These are phyloP conservation scores for Dujonia santamariae DNA, from an alignment of 1,139 yeast species.

Conservation along the genomic window DNA sequence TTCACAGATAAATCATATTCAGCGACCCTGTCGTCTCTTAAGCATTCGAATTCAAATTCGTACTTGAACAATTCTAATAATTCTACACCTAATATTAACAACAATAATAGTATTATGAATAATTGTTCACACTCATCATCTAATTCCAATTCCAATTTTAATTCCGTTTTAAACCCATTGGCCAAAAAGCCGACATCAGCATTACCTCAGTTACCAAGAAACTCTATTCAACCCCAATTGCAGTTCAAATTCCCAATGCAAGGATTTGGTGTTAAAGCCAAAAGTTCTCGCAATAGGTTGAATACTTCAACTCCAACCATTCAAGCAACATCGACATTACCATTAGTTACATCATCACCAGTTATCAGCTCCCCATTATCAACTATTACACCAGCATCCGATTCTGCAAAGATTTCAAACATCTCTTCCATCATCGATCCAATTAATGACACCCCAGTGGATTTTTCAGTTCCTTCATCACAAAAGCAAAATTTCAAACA, in stretches of 20 bases:
- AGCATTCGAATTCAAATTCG: constrained; percentile 1
- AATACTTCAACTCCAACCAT: not conserved
- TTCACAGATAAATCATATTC: constrained; percentile 14
- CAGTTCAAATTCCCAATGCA: constrained; percentile 6
- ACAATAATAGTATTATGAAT: not conserved
- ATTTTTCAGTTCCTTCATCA: constrained; percentile 30
- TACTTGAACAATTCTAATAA: no score
- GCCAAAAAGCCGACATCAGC: constrained; percentile 5
- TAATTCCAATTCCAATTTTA: not conserved
- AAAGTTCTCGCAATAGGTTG: constrained; percentile 2
- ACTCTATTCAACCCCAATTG: constrained; percentile 2
- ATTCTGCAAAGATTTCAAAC: constrained; percentile 18
- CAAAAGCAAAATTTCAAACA: constrained; percentile 14
- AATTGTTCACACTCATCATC: not conserved
- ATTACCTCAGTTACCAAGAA: constrained; percentile 4
- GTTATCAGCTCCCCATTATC: constrained; percentile 35
- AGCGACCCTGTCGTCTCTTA: constrained; percentile 6
- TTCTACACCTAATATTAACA: no score
- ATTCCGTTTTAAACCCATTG: constrained; percentile 4
- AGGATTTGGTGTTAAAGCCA: constrained; percentile 5
- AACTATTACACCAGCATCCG: constrained; percentile 30
- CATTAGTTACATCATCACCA: constrained; percentile 25
- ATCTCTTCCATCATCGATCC: constrained; percentile 32
- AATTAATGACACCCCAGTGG: constrained; percentile 43
- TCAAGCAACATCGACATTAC: not conserved